phyloP scores from a whole-genome alignment of 148 eudicot genomes.

The Camellia sinensis region DNA sequence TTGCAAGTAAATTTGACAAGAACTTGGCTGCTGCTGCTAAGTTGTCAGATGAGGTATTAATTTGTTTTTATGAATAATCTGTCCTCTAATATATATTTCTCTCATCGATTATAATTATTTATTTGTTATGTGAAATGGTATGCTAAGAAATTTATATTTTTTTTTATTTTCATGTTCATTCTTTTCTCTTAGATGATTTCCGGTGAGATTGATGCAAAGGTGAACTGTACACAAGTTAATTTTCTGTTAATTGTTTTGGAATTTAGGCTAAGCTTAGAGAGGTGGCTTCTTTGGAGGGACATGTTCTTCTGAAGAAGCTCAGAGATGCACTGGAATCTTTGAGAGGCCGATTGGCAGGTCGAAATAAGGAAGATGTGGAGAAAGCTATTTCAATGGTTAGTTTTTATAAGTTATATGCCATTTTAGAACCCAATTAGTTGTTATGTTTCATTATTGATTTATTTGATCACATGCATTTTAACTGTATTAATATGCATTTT shows the following conservation, averaged over 20 bases:
- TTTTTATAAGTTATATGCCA: neutral
- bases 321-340: slow-evolving; percentile 84
- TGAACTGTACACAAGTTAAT: slow-evolving; percentile 1
- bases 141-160: neutral
- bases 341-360: slow-evolving; percentile 82
- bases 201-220: neutral
- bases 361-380: slow-evolving; percentile 88
- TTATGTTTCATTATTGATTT: neutral
- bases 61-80: neutral
- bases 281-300: slow-evolving; percentile 88
- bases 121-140: neutral
- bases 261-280: slow-evolving; percentile 84
- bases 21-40: slow-evolving; percentile 88
- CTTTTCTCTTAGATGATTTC: neutral
- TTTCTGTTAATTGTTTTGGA: neutral
- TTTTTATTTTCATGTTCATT: neutral
- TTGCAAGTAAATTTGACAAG: slow-evolving; percentile 95
- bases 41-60: slow-evolving; percentile 70
- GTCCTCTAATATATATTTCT: neutral
- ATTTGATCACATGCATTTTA: neutral
- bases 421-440: neutral
- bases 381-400: slow-evolving; percentile 91
- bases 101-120: neutral
- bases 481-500: neutral
- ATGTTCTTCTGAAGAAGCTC: slow-evolving; percentile 93